Conservation (phyloP, 345 rosid species). For the Corymbia maculata region DNA sequence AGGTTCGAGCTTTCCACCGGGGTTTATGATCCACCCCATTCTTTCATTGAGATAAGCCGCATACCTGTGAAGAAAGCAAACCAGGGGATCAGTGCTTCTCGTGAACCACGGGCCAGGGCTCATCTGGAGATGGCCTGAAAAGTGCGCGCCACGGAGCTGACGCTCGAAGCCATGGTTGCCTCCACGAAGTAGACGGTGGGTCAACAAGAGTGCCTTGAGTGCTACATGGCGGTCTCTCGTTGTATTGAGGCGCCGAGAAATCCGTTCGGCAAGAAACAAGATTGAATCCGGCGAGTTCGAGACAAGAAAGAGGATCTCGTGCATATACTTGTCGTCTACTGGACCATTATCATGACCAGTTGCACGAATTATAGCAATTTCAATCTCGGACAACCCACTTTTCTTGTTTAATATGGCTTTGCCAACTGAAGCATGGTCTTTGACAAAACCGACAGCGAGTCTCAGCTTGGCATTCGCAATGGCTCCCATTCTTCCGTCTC, state of each 20-base stretch:
- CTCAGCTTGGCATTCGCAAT: constrained; percentile 45
- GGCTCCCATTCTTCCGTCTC: constrained; percentile 29
- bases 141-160: constrained; percentile 42
- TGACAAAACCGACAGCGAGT: constrained; percentile 50
- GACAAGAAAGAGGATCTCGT: constrained; percentile 77
- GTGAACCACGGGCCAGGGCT: constrained; percentile 9
- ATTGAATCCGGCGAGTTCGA: constrained; percentile 52
- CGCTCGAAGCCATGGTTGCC: constrained; percentile 68
- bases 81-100: constrained; percentile 7
- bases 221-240: constrained; percentile 65
- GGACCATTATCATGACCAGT: constrained; percentile 55
- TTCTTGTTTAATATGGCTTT: constrained; percentile 52
- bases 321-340: constrained; percentile 62
- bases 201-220: constrained; percentile 61
- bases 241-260: constrained; percentile 69
- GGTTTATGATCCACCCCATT: constrained; percentile 73
- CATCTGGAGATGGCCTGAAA: constrained; percentile 72
- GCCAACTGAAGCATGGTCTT: constrained; percentile 77
- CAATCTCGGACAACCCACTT: constrained; percentile 43
- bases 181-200: constrained; percentile 82
- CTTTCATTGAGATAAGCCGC: constrained; percentile 70
- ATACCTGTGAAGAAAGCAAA: constrained; percentile 43
- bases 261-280: constrained; percentile 65
- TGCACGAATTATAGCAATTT: constrained; percentile 74
- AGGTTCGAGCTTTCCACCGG: constrained; percentile 82